Percentiles rank a stretch among this genome's conserved stretches.
Evolutionary conservation across 2,329 filamentous ascomycete species (phyloP).

Genomic region (Apiospora aurea): DNA sequence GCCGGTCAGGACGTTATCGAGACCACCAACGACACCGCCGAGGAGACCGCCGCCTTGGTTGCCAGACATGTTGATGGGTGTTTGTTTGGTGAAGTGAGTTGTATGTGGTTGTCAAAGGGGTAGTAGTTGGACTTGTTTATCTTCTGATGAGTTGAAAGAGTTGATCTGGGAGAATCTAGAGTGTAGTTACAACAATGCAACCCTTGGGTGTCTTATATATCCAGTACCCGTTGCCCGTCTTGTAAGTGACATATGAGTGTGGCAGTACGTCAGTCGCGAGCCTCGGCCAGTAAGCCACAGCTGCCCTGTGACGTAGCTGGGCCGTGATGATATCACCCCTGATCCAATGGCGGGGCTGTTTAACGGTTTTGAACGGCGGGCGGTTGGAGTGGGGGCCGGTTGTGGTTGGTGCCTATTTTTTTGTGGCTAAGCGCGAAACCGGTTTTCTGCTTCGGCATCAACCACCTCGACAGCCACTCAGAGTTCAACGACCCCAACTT

Average conservation of each 20-base stretch:
- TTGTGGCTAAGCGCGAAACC: conserved; percentile 19
- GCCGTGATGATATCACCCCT: conserved; percentile 6
- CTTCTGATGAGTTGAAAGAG: neutral
- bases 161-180: neutral
- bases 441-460: neutral
- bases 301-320: neutral
- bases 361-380: neutral
- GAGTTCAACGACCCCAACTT: conserved; percentile 11
- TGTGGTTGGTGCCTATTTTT: conserved; percentile 11
- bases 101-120: neutral
- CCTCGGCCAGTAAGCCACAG: conserved; percentile 11
- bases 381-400: neutral
- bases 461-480: neutral
- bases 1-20: conserved; percentile 44
- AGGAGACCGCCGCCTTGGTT: conserved; percentile 41
- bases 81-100: neutral
- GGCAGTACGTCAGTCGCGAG: conserved; percentile 10
- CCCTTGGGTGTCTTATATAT: neutral
- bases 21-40: conserved; percentile 41
- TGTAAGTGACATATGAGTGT: neutral
- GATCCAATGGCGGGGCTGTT: neutral
- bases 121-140: neutral
- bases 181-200: neutral
- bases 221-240: neutral
- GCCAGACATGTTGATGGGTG: conserved; percentile 39